phyloP scores from a whole-genome alignment of 2,329 filamentous ascomycete genomes.

The Colletotrichum lini region DNA sequence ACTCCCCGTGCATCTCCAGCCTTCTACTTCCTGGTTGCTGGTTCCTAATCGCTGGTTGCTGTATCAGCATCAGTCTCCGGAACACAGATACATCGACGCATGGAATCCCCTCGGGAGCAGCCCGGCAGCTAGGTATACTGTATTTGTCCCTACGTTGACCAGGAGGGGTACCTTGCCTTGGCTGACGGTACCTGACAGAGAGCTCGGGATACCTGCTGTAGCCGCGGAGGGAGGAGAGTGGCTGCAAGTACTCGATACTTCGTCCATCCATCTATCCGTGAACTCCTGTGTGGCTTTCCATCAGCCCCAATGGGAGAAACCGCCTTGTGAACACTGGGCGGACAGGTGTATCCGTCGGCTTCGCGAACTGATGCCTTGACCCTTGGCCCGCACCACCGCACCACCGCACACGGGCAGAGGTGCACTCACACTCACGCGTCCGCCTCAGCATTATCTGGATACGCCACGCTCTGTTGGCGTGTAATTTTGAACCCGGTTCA shows the following conservation, averaged over 20 bases:
- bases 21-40: not conserved
- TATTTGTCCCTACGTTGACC: not conserved
- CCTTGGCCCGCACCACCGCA: not conserved
- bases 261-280: not conserved
- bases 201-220: constrained; percentile 1
- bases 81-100: not conserved
- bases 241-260: constrained; percentile 1
- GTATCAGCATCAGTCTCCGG: not conserved
- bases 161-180: not conserved
- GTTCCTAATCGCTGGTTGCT: not conserved
- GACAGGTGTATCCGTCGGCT: not conserved
- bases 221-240: not conserved
- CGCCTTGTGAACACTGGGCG: constrained; percentile 3
- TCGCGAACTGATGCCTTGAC: not conserved
- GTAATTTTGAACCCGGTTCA: constrained; percentile 14
- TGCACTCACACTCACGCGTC: not conserved
- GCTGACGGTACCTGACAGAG: constrained; percentile 21
- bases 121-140: not conserved
- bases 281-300: constrained; percentile 9
- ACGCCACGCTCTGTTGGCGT: constrained; percentile 26
- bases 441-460: constrained; percentile 23
- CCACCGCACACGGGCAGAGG: constrained; percentile 5
- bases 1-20: not conserved
- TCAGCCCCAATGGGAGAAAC: constrained; percentile 4
- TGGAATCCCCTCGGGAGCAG: not conserved